These are phyloP conservation scores for Leptographium galeiforme DNA, from an alignment of 2,329 filamentous ascomycete species.

Conservation along the genomic window DNA sequence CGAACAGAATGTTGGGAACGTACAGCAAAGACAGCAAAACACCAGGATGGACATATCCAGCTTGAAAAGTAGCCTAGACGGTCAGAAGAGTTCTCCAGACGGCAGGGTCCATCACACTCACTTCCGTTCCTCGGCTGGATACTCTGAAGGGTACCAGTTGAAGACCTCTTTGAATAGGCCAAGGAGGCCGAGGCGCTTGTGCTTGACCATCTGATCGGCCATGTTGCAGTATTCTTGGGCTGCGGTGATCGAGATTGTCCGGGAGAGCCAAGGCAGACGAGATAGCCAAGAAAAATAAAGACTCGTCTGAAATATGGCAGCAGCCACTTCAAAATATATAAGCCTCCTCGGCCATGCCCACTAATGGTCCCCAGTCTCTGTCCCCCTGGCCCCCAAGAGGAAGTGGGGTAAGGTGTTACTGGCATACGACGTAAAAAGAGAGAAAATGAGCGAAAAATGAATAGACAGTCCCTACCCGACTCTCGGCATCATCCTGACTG, in stretches of 20 bases:
- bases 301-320: too few species aligned
- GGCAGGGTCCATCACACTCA: background rate
- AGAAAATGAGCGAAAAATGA: too few species aligned
- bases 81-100: background rate
- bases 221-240: background rate
- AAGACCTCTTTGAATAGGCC: constrained; percentile 20
- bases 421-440: too few species aligned
- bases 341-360: too few species aligned
- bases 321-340: too few species aligned
- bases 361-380: too few species aligned
- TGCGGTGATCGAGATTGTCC: background rate
- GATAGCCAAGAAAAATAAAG: background rate
- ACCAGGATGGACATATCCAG: constrained; percentile 20
- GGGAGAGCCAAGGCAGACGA: background rate
- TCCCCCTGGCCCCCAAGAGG: too few species aligned
- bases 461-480: too few species aligned
- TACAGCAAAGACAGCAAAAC: constrained; percentile 20
- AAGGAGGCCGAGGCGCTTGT: constrained; percentile 6
- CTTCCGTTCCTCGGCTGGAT: constrained; percentile 18
- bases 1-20: constrained; percentile 5
- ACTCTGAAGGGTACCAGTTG: constrained; percentile 21
- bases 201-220: background rate
- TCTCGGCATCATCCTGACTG: too few species aligned
- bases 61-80: constrained; percentile 18
- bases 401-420: too few species aligned